phyloP scores from a whole-genome alignment of 148 eudicot genomes.

The Vaccinium darrowii region DNA sequence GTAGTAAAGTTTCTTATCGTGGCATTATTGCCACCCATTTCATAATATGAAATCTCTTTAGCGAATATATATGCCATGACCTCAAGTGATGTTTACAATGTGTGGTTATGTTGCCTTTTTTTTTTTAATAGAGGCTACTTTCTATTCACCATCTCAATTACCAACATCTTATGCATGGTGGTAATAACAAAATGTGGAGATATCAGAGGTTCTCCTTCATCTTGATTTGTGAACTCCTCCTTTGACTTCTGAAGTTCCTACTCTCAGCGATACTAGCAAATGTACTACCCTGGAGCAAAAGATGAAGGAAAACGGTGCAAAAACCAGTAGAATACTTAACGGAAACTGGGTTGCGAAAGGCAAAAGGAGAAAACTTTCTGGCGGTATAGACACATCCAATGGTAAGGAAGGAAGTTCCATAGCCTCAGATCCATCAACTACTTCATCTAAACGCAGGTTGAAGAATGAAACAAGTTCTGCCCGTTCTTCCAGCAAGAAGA shows the following conservation, averaged over 20 bases:
- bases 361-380: constrained; percentile 65
- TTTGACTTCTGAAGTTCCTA: constrained; percentile 12
- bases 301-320: constrained; percentile 67
- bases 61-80: neutral
- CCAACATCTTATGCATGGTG: neutral
- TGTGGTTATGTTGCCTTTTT: neutral
- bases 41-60: neutral
- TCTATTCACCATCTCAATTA: neutral
- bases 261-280: constrained; percentile 24
- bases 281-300: constrained; percentile 32
- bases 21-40: neutral
- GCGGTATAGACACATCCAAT: constrained; percentile 39
- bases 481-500: constrained; percentile 49
- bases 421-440: constrained; percentile 33
- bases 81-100: neutral
- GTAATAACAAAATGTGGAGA: neutral
- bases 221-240: constrained; percentile 13
- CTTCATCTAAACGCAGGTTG: constrained; percentile 39
- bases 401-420: constrained; percentile 36
- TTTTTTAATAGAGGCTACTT: neutral
- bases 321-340: constrained; percentile 57
- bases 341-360: constrained; percentile 85
- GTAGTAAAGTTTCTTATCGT: no score
- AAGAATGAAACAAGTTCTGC: constrained; percentile 36
- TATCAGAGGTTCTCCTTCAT: neutral